Base-by-base conservation (phyloP, 495 filamentous ascomycete species). In the Talaromyces stipitatus region DNA sequence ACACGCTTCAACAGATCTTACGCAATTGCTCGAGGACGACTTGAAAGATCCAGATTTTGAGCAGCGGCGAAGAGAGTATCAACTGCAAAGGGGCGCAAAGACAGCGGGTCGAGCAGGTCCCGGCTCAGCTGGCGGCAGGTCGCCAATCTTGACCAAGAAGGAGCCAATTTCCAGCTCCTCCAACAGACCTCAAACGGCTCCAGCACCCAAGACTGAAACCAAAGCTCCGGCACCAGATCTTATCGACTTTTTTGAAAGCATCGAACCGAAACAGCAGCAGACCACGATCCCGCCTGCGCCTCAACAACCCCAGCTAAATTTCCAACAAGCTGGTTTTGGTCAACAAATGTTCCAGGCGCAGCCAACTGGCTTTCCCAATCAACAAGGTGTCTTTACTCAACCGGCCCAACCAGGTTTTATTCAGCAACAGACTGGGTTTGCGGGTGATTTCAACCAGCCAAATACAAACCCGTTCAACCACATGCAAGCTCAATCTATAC, bases 171-270 rank as follows among this genome's bases (percentile, higher is more conserved):
- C 55, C 8, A 50, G 24, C 8, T 52, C 32, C 18, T 26, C 47
- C 26, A 26, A 60, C 50, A 55, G 67, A 61, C 61, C 56, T 55
- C 58, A 70, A 62, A 52, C 67, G 45, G 64, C 68, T 16, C 59
- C 68, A 24, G 55, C 58, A 24, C 55, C 64, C 1, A 60, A 64
- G 58, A 62, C 66, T 61, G 65, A 70, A 57, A 72, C 78, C 22
- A 86, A 85, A 56, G 82, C 84, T 3, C 85, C 87, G 0, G 85
- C 84, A 56, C 78, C 86, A 48, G 89, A 97, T 72, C 74, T 99
- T 53, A 99, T 99, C 63, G 94, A 99, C 68, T 96, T 99, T 69
- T 99, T 99, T 66, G 94, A 94, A 58, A 92, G 92, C 2, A 97
- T 99, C 64, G 91, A 97, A 63, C 86, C 89, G 63, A 92, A 92